phyloP scores from a whole-genome alignment of 2,329 filamentous ascomycete genomes.

The Arthrinium phaeospermum region DNA sequence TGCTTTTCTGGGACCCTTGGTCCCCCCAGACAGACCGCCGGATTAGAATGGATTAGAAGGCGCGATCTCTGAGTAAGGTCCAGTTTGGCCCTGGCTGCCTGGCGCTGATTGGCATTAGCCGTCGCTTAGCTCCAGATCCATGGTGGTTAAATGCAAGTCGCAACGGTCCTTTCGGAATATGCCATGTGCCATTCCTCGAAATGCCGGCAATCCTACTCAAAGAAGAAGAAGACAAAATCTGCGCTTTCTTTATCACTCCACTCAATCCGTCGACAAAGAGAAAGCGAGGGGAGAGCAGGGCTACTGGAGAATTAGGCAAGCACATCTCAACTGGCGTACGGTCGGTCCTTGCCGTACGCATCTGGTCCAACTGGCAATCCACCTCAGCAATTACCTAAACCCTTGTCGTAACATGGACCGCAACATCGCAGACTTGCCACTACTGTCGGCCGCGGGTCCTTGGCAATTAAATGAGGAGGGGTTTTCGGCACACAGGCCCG shows the following conservation, averaged over 20 bases:
- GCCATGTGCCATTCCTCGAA: background rate
- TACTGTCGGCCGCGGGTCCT: background rate
- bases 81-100: background rate
- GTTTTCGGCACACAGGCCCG: background rate
- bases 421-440: background rate
- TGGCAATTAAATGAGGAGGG: background rate
- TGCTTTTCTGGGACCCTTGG: background rate
- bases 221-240: background rate
- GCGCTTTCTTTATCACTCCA: background rate
- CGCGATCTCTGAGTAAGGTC: background rate
- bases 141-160: background rate
- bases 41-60: background rate
- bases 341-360: background rate
- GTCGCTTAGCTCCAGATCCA: background rate
- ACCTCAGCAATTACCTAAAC: background rate
- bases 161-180: background rate
- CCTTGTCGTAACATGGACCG: background rate
- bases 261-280: background rate
- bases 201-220: background rate
- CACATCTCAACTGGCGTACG: background rate
- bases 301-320: too few species aligned
- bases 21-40: background rate
- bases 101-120: background rate
- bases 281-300: background rate
- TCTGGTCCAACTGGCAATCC: background rate